A percentile compares a stretch with the other conserved stretches of the same genome.
Evolutionary conservation across 2,329 filamentous ascomycete genomes (phyloP).

Genomic region (Microsporum ferrugineum): DNA sequence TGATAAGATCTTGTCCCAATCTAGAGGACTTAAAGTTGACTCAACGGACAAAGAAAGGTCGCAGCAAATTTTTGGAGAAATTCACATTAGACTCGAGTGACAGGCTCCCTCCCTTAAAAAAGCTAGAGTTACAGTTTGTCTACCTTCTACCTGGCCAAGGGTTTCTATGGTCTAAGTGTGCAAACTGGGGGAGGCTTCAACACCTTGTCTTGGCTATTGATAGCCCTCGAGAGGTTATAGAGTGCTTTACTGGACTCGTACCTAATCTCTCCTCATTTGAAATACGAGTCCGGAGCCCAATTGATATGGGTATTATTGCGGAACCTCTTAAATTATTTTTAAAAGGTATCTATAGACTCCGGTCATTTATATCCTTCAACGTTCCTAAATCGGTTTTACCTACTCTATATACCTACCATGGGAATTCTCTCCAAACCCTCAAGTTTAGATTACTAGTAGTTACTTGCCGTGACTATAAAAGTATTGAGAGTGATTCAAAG

Average conservation of each 20-base stretch:
- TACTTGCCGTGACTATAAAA: not conserved
- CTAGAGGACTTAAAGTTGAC: conserved; percentile 2
- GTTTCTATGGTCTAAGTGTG: not conserved
- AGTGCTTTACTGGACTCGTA: not conserved
- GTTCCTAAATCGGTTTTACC: conserved; percentile 3
- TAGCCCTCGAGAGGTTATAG: conserved; percentile 1
- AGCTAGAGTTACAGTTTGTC: not conserved
- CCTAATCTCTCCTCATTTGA: conserved; percentile 3
- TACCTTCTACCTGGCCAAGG: not conserved
- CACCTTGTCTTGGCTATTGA: conserved; percentile 1
- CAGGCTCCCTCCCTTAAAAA: not conserved
- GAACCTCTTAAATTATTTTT: not conserved
- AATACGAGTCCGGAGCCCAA: conserved; percentile 1
- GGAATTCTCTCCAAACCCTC: not conserved
- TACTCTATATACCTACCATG: not conserved
- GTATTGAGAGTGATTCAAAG: conserved; percentile 1
- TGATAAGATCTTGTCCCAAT: not conserved
- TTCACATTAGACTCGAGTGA: not conserved
- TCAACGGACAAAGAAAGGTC: not conserved
- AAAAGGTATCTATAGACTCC: not conserved
- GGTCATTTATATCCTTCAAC: not conserved
- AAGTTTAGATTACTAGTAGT: conserved; percentile 2
- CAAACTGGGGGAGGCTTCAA: not conserved
- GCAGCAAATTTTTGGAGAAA: not conserved
- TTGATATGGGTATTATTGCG: not conserved